Evolutionary conservation across 495 filamentous ascomycete genomes (phyloP), one percentile per base, ranked within the genome.

Genomic region (Aspergillus sclerotiicarbonarius): DNA sequence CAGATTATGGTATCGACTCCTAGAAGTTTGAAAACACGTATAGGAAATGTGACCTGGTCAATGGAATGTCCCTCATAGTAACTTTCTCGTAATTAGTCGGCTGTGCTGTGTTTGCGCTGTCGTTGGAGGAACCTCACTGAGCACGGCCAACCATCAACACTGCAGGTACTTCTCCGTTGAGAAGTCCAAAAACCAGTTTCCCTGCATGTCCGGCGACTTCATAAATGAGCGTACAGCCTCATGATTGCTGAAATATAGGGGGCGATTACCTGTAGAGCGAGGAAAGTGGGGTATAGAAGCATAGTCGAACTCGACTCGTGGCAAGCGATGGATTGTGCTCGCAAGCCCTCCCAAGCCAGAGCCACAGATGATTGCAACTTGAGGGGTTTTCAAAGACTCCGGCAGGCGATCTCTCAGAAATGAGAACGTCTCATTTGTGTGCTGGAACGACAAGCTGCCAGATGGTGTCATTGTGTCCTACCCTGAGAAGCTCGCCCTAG

Each of bases 21-120:
- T 15, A 92, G 70, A 4, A 84, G 68, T 62, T 84, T 87, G 72
- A 91, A 84, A 12, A 90, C 84, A 21, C 89, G 82, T 20, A 87
- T 80, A 16, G 87, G 86, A 62, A 90, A 88, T 35, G 87, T 88
- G 18, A 89, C 78, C 47, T 76, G 73, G 45, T 87, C 77, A 66
- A 91, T 85, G 1, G 82, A 81, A 69, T 90, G 82, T 10, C 89
- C 89, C 73, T 92, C 89, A 67, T 89, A 92, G 69, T 86, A 91
- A 70, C 88, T 91, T 12, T 43, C 3, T 7, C 13, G 6, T 21
- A 21, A 29, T 37, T 53, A 37, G 12, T 30, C 19, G n/a, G n/a
- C 16, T 15, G 1, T 25, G 29, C 43, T 8, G 1, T 0, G 20
- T 32, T 12, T 7, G n/a, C 35, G 30, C 13, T 6, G 13, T 43